Percentiles rank a stretch among this genome's conserved stretches.
These are phyloP conservation scores for Chlorella sp. DNA, from an alignment of 139 green algal genomes.

Conservation along the genomic window DNA sequence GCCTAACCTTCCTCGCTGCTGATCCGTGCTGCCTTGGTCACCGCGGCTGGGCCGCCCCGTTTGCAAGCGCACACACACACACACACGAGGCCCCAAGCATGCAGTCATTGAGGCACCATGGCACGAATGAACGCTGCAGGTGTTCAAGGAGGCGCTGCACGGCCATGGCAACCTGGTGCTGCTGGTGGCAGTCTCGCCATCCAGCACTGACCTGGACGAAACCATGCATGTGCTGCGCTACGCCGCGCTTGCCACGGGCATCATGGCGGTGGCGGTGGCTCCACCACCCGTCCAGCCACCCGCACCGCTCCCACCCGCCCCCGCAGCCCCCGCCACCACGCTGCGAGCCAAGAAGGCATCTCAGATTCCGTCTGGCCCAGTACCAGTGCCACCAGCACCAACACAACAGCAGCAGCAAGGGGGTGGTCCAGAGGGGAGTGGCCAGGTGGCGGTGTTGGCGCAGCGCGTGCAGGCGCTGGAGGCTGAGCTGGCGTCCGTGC, in stretches of 20 bases:
- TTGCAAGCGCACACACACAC: no score
- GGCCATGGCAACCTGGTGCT: slow-evolving; percentile 66
- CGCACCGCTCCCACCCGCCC: background rate
- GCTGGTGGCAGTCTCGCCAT: slow-evolving; percentile 57
- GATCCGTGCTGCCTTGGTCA: no score
- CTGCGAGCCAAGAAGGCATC: background rate
- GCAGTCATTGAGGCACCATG: no score
- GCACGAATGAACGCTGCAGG: no score
- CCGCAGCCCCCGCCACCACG: background rate
- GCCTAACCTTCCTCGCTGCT: no score
- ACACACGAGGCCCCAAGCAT: no score
- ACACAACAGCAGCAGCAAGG: background rate
- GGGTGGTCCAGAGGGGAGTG: no score
- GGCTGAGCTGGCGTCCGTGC: background rate
- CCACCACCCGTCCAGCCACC: background rate
- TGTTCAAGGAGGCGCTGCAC: slow-evolving; percentile 54
- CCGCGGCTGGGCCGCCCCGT: no score
- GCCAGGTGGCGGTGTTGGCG: background rate
- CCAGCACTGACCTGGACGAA: slow-evolving; percentile 54
- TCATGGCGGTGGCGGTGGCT: no score
- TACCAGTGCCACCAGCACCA: background rate
- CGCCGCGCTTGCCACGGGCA: slow-evolving; percentile 2
- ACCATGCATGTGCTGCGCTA: slow-evolving; percentile 7
- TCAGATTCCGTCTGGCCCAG: background rate
- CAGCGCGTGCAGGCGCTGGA: background rate